Percentiles rank a stretch among this genome's conserved stretches.
Evolutionary conservation across 164 flowering plant genomes (phyloP).

Genomic region (Magnolia sinica): DNA sequence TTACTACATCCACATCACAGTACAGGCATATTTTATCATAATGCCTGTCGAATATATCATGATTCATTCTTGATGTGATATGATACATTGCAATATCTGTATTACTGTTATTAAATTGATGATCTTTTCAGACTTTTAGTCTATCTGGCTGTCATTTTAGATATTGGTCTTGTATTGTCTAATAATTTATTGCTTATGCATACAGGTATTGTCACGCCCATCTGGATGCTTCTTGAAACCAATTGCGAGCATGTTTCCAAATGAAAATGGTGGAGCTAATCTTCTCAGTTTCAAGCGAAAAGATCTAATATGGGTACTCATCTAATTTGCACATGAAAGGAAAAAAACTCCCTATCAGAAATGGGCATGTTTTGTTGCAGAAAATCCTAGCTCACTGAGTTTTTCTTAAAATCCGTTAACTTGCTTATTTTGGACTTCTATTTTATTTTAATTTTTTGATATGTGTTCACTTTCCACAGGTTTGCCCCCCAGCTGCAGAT

Average conservation of each 20-base stretch:
- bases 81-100: too few relatives aligned
- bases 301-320: conserved; percentile 71
- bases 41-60: too few relatives aligned
- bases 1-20: background rate
- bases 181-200: conserved; percentile 3
- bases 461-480: conserved; percentile 37
- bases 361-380: background rate
- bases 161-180: conserved; percentile 4
- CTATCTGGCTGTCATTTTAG: background rate
- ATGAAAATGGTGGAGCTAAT: conserved; percentile 44
- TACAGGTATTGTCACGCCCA: conserved; percentile 66
- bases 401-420: background rate
- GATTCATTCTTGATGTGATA: background rate
- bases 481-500: conserved; percentile 85
- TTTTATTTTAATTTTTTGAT: conserved; percentile 3
- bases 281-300: conserved; percentile 79
- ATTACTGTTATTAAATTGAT: background rate
- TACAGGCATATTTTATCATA: too few relatives aligned
- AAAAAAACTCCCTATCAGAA: background rate
- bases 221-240: conserved; percentile 77
- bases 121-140: background rate
- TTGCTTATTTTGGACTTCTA: background rate
- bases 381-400: conserved; percentile 2
- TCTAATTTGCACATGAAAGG: background rate
- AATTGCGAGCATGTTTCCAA: conserved; percentile 46